Evolutionary conservation across 805 yeast species (phyloP).

Genomic region (Metschnikowia matae): DNA sequence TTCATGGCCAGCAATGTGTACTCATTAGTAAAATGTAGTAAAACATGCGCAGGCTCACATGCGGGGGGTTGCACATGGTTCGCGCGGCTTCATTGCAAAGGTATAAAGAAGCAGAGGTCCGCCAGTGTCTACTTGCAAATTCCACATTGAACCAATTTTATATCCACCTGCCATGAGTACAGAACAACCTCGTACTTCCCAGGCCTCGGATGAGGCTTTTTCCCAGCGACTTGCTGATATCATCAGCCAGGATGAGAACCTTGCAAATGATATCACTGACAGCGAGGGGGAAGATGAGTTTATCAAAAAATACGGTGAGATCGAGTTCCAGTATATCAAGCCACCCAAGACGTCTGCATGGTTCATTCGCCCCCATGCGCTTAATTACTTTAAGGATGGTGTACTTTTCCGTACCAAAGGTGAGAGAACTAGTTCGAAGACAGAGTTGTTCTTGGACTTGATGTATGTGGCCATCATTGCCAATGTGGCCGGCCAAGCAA

Average conservation of each 20-base stretch:
- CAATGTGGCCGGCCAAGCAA: conserved; percentile 51
- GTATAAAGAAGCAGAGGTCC: background rate
- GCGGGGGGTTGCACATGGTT: background rate
- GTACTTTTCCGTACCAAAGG: conserved; percentile 50
- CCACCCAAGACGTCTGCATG: conserved; percentile 35
- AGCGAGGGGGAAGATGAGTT: conserved; percentile 39
- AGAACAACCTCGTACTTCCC: background rate
- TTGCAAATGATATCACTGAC: conserved; percentile 5
- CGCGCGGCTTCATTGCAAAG: background rate
- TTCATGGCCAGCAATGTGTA: background rate
- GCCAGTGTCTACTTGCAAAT: background rate
- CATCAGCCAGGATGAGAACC: background rate
- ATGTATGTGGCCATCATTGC: conserved; percentile 63
- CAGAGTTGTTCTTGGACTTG: conserved; percentile 60
- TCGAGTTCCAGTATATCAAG: conserved; percentile 44
- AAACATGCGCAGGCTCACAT: background rate
- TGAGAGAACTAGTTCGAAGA: conserved; percentile 48
- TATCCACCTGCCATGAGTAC: background rate
- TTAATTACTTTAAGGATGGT: conserved; percentile 59
- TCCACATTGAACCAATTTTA: background rate
- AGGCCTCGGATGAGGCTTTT: background rate
- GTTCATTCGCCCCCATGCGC: conserved; percentile 53
- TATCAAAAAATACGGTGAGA: conserved; percentile 46
- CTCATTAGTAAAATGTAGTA: background rate
- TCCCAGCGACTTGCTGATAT: background rate